Evolutionary conservation across 768 basidiomycete genomes (phyloP).

Genomic region (Porphyrellus cyaneotinctus): DNA sequence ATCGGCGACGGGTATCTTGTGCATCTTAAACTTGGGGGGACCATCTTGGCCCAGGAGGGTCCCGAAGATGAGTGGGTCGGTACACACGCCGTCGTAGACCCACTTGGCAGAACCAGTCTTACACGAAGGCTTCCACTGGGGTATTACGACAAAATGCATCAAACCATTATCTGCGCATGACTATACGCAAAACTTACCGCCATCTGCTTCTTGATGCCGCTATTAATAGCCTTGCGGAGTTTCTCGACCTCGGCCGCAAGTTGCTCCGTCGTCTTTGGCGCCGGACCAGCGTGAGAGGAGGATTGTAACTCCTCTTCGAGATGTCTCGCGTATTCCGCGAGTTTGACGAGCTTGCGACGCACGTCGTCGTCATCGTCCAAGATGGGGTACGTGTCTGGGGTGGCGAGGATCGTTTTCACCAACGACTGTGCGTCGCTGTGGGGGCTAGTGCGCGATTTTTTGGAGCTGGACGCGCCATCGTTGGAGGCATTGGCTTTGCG

Average conservation of each 20-base stretch:
- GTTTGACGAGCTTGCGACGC: slow-evolving; percentile 25
- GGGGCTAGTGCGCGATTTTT: slow-evolving; percentile 25
- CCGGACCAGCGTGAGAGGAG: slow-evolving; percentile 2
- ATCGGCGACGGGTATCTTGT: slow-evolving; percentile 39
- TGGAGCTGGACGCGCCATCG: slow-evolving; percentile 16
- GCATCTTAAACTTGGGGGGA: slow-evolving; percentile 47
- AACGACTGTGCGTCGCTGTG: slow-evolving; percentile 34
- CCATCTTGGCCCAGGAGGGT: slow-evolving; percentile 39
- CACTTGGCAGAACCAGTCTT: slow-evolving; percentile 45
- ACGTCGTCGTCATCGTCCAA: slow-evolving; percentile 33
- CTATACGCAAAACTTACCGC: slow-evolving; percentile 18
- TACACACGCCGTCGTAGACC: slow-evolving; percentile 50
- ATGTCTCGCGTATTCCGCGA: slow-evolving; percentile 33
- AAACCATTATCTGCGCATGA: not conserved
- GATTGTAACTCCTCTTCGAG: slow-evolving; percentile 31
- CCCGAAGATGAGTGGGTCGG: slow-evolving; percentile 46
- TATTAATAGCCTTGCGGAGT: slow-evolving; percentile 40
- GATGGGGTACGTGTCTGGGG: slow-evolving; percentile 34
- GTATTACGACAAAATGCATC: not conserved
- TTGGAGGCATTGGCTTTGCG: slow-evolving; percentile 33
- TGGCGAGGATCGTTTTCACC: slow-evolving; percentile 37
- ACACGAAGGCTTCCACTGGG: slow-evolving; percentile 51
- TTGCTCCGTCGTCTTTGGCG: slow-evolving; percentile 36
- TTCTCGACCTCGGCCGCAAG: slow-evolving; percentile 43
- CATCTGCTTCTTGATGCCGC: slow-evolving; percentile 54